phyloP scores from a whole-genome alignment of 1,284 basidiomycete species.

The Grifola frondosa region DNA sequence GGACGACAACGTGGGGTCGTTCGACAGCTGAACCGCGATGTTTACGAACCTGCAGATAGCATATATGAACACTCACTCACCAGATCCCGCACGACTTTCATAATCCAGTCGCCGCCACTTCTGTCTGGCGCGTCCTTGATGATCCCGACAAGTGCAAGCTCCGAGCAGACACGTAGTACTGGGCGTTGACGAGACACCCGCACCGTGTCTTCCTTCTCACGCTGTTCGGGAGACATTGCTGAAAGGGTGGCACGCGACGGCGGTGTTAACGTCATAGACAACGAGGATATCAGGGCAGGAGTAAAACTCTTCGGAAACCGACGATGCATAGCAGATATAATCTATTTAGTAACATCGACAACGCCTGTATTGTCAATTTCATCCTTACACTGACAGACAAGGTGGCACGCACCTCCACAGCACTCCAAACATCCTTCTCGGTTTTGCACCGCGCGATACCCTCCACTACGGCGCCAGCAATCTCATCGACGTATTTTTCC shows the following conservation, averaged over 20 bases:
- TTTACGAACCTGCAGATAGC: background rate
- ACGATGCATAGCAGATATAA: constrained; percentile 87
- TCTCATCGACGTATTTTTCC: constrained; percentile 96
- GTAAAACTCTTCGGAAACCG: constrained; percentile 85
- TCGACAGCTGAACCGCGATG: constrained; percentile 62
- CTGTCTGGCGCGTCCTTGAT: constrained; percentile 64
- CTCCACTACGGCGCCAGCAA: constrained; percentile 84
- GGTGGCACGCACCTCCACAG: constrained; percentile 73
- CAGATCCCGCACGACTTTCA: constrained; percentile 79
- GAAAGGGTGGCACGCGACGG: constrained; percentile 60
- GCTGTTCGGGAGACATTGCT: constrained; percentile 72
- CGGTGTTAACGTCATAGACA: constrained; percentile 68
- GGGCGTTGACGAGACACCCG: constrained; percentile 84
- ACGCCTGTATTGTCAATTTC: too few relatives aligned
- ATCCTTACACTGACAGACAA: too few relatives aligned
- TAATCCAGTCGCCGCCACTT: constrained; percentile 85
- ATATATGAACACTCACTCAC: constrained; percentile 48
- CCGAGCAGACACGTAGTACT: constrained; percentile 83
- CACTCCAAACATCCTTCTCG: constrained; percentile 88
- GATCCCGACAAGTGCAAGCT: constrained; percentile 86
- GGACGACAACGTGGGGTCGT: constrained; percentile 84
- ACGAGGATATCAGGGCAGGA: constrained; percentile 62
- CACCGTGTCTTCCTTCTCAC: constrained; percentile 89
- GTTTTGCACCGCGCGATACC: constrained; percentile 84
- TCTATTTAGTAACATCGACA: too few relatives aligned